Evolutionary conservation across 164 flowering plant species (phyloP).

Genomic region (Nelumbo lutea): DNA sequence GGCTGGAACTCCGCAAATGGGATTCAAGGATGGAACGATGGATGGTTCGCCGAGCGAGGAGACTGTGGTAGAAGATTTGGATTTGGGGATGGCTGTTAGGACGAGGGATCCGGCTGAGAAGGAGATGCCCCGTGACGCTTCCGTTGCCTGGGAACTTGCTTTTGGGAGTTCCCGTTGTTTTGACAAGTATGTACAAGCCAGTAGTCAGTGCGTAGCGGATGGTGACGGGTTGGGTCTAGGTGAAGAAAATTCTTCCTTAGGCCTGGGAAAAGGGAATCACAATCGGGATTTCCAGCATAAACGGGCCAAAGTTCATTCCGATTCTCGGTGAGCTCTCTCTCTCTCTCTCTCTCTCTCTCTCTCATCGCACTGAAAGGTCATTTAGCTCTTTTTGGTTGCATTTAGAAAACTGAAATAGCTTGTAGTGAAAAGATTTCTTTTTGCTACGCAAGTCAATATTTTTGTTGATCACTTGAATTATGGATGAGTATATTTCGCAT

Average conservation of each 20-base stretch:
- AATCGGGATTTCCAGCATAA: constrained; percentile 53
- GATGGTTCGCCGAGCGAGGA: not conserved
- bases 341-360: not conserved
- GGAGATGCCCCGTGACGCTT: constrained; percentile 8
- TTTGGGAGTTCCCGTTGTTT: constrained; percentile 18
- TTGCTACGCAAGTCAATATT: too few relatives aligned
- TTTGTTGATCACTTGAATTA: too few relatives aligned
- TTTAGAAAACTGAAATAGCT: too few relatives aligned
- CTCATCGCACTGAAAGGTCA: not conserved
- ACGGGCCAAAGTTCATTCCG: constrained; percentile 60
- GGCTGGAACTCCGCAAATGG: constrained; percentile 11
- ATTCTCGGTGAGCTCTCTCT: constrained; percentile 36
- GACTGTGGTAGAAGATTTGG: constrained; percentile 1
- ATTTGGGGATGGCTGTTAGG: constrained; percentile 1
- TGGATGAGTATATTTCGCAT: too few relatives aligned
- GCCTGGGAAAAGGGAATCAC: constrained; percentile 13
- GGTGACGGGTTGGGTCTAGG: constrained; percentile 13
- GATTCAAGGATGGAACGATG: not conserved
- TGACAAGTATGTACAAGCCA: constrained; percentile 12
- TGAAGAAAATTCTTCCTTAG: constrained; percentile 16
- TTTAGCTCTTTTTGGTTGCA: too few relatives aligned
- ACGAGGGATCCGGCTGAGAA: constrained; percentile 10
- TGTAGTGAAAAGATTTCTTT: too few relatives aligned
- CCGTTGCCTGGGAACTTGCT: constrained; percentile 11
- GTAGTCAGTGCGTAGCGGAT: constrained; percentile 6